A percentile compares a stretch with the other conserved stretches of the same genome.
phyloP scores from a whole-genome alignment of 1,284 basidiomycete species.

The Stygiomarasmius scandens region DNA sequence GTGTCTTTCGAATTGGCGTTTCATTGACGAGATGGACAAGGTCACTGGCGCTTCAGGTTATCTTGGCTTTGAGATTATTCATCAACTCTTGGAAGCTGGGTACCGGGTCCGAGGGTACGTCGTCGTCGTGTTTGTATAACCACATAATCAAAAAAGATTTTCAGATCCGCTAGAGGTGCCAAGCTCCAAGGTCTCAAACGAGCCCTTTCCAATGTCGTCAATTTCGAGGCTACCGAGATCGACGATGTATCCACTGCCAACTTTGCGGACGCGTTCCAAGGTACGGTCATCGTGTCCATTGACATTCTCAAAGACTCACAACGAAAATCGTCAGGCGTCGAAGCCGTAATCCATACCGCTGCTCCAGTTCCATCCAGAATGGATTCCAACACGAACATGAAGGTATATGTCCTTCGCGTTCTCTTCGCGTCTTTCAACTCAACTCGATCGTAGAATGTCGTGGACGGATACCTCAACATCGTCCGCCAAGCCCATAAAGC shows the following conservation, averaged over 20 bases:
- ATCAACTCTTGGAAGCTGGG: constrained; percentile 18
- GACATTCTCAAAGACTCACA: too few species aligned
- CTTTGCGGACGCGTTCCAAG: constrained; percentile 14
- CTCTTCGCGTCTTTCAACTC: neutral
- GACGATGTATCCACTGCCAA: constrained; percentile 13
- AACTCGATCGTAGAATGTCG: neutral
- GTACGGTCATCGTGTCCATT: neutral
- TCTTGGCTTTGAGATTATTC: constrained; percentile 19
- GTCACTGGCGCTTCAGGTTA: constrained; percentile 22
- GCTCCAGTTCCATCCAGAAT: constrained; percentile 14
- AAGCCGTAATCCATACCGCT: constrained; percentile 21
- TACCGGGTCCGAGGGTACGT: constrained; percentile 20
- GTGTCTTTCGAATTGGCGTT: neutral
- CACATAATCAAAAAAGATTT: too few species aligned
- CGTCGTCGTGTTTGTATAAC: too few species aligned
- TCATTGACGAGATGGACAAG: constrained; percentile 8
- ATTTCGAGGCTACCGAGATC: constrained; percentile 20
- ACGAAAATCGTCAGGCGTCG: constrained; percentile 12
- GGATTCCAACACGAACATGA: neutral
- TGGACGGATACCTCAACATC: constrained; percentile 16
- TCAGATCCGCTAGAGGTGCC: neutral
- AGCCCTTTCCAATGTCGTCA: neutral
- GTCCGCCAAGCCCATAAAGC: constrained; percentile 19
- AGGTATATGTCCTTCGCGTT: neutral
- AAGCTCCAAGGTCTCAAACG: neutral